Base-by-base conservation (phyloP, 2,329 filamentous ascomycete genomes). In the Aspergillus intermedius region DNA sequence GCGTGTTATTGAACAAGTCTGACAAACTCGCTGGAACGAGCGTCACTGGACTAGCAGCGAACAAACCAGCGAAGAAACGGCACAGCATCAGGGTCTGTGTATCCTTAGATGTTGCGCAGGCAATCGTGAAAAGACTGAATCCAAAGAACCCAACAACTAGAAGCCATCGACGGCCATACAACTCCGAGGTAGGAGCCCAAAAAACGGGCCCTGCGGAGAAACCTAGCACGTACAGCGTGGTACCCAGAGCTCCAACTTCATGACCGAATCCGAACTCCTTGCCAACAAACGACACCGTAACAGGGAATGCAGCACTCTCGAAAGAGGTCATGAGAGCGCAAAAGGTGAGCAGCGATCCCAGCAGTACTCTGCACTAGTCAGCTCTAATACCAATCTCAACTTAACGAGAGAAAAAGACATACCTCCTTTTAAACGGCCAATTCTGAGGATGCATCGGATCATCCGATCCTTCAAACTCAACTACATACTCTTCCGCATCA, bases 261-360 rank as follows among this genome's bases (percentile, higher is more conserved):
- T 48, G 56, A 7, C 68, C 63, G 7, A 75, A 69, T 6, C 69
- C 53, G 52, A 77, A 77, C 22, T 75, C 64, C 4, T 48, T 44
- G 21, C 78, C 76, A 4, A 87, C 74, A 12, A 70, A 59, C 4
- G 55, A 51, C 1, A 81, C 85, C 3, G 83, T 82, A 19, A 81
- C 72, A 1, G 83, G 86, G 69, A 87, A 88, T 59, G 87, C 81
- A 63, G 79, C 82, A 4, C 62, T 65, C 0, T 67, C 71, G 48
- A 78, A 79, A 0, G 76, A 72, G 1, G 73, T 66, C 2, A 69
- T 61, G 9, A 79, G 61, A 2, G 55, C 55, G 44, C 50, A 52
- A 21, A 49, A 61, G 12, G 37, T 7, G 54, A 46, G 6, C 49
- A 53, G 9, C 50, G 10, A 57, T 22, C 34, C 56, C 56, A 35